Conservation (phyloP, 306 rosid species). For the Casuarina equisetifolia region DNA sequence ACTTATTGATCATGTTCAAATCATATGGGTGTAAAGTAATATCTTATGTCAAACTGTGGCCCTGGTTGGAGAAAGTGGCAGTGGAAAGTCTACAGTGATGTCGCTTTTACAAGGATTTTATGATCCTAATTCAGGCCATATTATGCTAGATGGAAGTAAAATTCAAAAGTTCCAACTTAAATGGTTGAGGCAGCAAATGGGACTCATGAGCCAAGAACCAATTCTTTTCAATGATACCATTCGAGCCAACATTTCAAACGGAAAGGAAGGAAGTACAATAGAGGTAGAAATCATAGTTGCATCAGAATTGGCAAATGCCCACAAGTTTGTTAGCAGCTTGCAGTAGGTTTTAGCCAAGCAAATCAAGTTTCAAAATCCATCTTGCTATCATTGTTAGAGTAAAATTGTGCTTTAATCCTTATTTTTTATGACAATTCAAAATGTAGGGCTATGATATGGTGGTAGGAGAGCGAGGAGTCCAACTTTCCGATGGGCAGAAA, state of each 20-base stretch:
- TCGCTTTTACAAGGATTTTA: constrained; percentile 50
- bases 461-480: constrained; percentile 57
- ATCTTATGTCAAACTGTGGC: constrained; percentile 47
- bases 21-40: not conserved
- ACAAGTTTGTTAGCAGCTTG: constrained; percentile 56
- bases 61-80: constrained; percentile 64
- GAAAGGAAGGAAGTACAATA: too few species aligned
- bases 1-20: not conserved
- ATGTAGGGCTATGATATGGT: constrained; percentile 57
- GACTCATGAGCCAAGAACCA: constrained; percentile 66
- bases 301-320: constrained; percentile 38
- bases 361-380: not conserved
- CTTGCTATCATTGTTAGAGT: too few species aligned
- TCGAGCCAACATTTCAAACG: constrained; percentile 1
- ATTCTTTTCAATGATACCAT: constrained; percentile 53
- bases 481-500: constrained; percentile 56
- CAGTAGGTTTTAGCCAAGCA: constrained; percentile 35
- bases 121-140: constrained; percentile 18
- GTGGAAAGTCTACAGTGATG: constrained; percentile 63
- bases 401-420: too few species aligned
- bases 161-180: constrained; percentile 46
- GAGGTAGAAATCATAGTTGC: too few species aligned
- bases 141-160: constrained; percentile 49
- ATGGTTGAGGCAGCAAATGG: constrained; percentile 29
- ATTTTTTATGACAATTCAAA: too few species aligned